Evolutionary conservation across 768 basidiomycete species (phyloP), one percentile per base, ranked within the genome.

Genomic region (Coprinellus micaceus): DNA sequence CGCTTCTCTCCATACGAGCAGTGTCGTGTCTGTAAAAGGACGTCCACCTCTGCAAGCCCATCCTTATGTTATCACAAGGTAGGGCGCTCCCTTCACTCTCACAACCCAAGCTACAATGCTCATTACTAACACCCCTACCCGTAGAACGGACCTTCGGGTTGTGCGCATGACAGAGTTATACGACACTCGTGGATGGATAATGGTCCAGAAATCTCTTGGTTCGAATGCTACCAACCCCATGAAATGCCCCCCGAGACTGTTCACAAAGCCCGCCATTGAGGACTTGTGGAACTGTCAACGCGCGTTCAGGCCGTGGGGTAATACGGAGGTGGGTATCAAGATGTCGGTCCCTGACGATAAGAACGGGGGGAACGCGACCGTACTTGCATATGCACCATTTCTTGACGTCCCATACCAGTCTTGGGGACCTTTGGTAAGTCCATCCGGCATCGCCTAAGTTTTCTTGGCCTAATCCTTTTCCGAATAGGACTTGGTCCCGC

Each of bases 41-140:
- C 59, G 58, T 6, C 57, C 64, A 1, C 58, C 60, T 22, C 54
- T 67, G 10, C 53, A 60, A n/a, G 57, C 56, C 3, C 74, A 73
- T 55, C 75, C 75, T 2, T 72, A 72, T 39, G 61, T 76, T 33
- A 63, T 72, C 17, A 72, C 74, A 30, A 69, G 71, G 72, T 71
- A 43, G 13, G 63, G 43, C 11, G 52, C 28, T 26, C 37, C 11
- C 22, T 13, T 3, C 11, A 7, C 47, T 33, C 29, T 41, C 13
- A 46, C 4, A 30, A 19, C 28, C 28, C 29, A 43, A 29, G 19
- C 6, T 33, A 13, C 13, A n/a, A 2, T n/a, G n/a, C n/a, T n/a
- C n/a, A n/a, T n/a, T n/a, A n/a, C n/a, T n/a, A n/a, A n/a, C n/a
- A n/a, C n/a, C n/a, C n/a, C n/a, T n/a, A n/a, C n/a, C n/a, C 28